Conservation (phyloP, 306 rosid species). For the Amphicarpaea edgeworthii region DNA sequence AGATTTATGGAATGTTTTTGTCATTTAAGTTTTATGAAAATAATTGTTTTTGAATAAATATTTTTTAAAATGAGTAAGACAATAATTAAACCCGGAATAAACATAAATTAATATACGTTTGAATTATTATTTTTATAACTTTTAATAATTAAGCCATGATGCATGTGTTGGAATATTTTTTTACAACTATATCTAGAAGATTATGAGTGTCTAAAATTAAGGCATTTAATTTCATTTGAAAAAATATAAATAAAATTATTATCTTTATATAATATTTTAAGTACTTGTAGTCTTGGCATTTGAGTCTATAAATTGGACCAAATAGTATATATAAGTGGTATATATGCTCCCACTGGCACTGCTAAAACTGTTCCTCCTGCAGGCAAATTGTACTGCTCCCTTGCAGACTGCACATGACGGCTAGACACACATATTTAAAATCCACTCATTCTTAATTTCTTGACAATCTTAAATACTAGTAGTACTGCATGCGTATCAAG, state of each 20-base stretch:
- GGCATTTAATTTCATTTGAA: too few species aligned
- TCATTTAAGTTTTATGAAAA: not conserved
- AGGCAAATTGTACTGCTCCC: slow-evolving; percentile 47
- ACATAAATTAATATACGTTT: not conserved
- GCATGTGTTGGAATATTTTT: too few species aligned
- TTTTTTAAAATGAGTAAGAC: not conserved
- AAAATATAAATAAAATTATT: too few species aligned
- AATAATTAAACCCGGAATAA: too few species aligned
- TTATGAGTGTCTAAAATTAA: too few species aligned
- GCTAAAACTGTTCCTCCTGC: slow-evolving; percentile 42
- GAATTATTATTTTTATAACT: too few species aligned
- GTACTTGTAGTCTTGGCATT: slow-evolving; percentile 35
- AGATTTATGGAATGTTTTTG: not conserved
- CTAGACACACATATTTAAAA: slow-evolving; percentile 44
- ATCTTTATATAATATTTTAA: too few species aligned
- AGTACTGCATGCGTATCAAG: slow-evolving; percentile 41
- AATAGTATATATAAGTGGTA: too few species aligned
- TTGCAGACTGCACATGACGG: slow-evolving; percentile 66
- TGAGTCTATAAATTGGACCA: slow-evolving; percentile 50
- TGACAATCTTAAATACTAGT: slow-evolving; percentile 29
- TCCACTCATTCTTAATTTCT: slow-evolving; percentile 29
- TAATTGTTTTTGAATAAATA: not conserved
- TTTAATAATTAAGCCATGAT: too few species aligned
- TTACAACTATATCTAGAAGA: too few species aligned
- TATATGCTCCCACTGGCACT: slow-evolving; percentile 40